These are phyloP conservation scores for Cylindricascospora bacillispora DNA, from an alignment of 1,139 yeast species.

Conservation along the genomic window DNA sequence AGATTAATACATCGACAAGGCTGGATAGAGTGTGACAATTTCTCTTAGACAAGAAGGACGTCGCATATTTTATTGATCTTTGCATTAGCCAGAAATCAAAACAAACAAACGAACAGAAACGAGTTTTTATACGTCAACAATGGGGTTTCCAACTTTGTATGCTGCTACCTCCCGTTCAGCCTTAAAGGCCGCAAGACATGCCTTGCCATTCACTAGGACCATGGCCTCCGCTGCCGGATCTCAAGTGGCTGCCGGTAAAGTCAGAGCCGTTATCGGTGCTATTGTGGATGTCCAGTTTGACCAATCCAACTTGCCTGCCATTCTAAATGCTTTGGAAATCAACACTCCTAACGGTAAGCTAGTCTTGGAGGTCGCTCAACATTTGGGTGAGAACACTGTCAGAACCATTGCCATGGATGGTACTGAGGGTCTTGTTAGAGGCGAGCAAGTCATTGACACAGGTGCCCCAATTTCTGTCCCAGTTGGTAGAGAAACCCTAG, in stretches of 20 bases:
- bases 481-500: constrained; percentile 97
- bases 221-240: constrained; percentile 74
- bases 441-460: constrained; percentile 81
- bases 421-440: constrained; percentile 99
- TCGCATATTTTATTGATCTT: too few species aligned
- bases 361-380: constrained; percentile 98
- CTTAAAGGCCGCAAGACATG: constrained; percentile 80
- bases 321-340: constrained; percentile 90
- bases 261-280: constrained; percentile 99
- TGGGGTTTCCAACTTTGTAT: constrained; percentile 86
- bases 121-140: constrained; percentile 14
- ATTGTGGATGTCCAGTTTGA: constrained; percentile 98
- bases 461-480: constrained; percentile 99
- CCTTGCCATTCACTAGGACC: constrained; percentile 38
- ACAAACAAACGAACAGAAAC: constrained; percentile 1
- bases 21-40: too few species aligned
- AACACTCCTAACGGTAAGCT: constrained; percentile 56
- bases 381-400: constrained; percentile 98
- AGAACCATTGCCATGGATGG: constrained; percentile 99
- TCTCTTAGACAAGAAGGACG: too few species aligned
- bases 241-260: constrained; percentile 73
- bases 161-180: constrained; percentile 84
- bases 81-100: neutral
- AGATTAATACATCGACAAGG: too few species aligned
- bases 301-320: constrained; percentile 93